Evolutionary conservation across 225 moss, liverwort and hornwort species (phyloP).

Genomic region (Straminergon stramineum): DNA sequence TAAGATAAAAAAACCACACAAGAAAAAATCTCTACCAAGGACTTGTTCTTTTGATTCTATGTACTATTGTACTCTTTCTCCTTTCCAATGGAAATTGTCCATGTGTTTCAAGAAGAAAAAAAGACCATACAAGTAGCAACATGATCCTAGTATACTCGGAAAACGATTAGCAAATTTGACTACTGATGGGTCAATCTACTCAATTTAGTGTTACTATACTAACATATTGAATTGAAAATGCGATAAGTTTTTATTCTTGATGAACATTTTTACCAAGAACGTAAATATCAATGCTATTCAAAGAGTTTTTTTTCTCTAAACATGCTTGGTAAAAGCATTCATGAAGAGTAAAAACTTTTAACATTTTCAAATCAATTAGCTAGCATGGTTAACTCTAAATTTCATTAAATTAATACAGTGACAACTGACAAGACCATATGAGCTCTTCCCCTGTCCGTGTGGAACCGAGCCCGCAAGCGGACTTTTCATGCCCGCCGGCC

Average conservation of each 20-base stretch:
- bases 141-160: fast-evolving
- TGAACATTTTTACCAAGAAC: neutral
- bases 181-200: neutral
- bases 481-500: neutral
- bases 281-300: neutral
- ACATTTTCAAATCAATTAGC: neutral
- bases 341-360: neutral
- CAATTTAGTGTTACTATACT: neutral
- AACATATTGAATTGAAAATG: neutral
- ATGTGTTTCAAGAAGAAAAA: too few species aligned
- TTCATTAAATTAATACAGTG: neutral
- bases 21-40: too few species aligned
- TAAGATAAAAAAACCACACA: too few species aligned
- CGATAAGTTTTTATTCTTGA: too few species aligned
- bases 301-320: neutral
- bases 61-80: too few species aligned
- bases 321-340: neutral
- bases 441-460: neutral
- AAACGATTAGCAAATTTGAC: neutral
- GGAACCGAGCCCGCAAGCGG: neutral
- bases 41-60: too few species aligned
- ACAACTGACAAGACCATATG: neutral
- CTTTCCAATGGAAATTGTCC: too few species aligned
- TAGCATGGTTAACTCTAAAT: neutral
- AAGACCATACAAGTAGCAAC: neutral